phyloP scores from a whole-genome alignment of 352 stramenopile species.

The Phytophthora pistaciae region DNA sequence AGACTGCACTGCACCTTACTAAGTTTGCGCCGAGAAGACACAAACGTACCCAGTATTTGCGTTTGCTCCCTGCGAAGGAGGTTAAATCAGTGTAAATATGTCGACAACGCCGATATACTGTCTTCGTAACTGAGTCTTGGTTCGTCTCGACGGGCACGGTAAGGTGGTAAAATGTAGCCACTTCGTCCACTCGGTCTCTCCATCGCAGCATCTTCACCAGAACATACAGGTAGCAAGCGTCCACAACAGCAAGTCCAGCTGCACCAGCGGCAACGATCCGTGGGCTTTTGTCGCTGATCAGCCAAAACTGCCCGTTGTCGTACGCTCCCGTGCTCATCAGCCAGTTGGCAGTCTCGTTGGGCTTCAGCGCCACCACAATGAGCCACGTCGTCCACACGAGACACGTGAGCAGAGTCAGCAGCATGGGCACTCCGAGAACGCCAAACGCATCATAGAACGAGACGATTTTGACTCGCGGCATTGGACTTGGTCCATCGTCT shows the following conservation, averaged over 20 bases:
- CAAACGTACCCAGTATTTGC: slow-evolving; percentile 52
- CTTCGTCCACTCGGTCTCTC: slow-evolving; percentile 20
- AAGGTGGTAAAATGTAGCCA: slow-evolving; percentile 3
- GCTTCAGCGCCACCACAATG: slow-evolving; percentile 42
- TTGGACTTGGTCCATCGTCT: neutral
- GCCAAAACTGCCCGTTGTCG: slow-evolving; percentile 59
- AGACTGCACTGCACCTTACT: neutral
- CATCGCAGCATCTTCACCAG: slow-evolving; percentile 39
- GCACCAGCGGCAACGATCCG: slow-evolving; percentile 16
- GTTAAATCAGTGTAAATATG: slow-evolving; percentile 32
- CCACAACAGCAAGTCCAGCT: slow-evolving; percentile 36
- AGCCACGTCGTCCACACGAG: slow-evolving; percentile 45
- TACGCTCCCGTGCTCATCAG: slow-evolving; percentile 56
- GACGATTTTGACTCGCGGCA: neutral
- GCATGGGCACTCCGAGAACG: slow-evolving; percentile 20
- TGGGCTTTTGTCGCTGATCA: slow-evolving; percentile 26
- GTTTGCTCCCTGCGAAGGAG: slow-evolving; percentile 36
- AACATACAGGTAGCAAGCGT: slow-evolving; percentile 32
- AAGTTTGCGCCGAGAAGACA: neutral
- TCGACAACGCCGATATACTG: neutral
- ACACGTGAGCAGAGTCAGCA: slow-evolving; percentile 28
- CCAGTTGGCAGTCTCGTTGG: slow-evolving; percentile 46
- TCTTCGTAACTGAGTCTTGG: neutral
- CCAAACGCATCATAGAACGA: slow-evolving; percentile 5
- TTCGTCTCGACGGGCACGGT: neutral